Evolutionary conservation across 2,329 filamentous ascomycete genomes (phyloP).

Genomic region (Albophoma yamanashiensis): DNA sequence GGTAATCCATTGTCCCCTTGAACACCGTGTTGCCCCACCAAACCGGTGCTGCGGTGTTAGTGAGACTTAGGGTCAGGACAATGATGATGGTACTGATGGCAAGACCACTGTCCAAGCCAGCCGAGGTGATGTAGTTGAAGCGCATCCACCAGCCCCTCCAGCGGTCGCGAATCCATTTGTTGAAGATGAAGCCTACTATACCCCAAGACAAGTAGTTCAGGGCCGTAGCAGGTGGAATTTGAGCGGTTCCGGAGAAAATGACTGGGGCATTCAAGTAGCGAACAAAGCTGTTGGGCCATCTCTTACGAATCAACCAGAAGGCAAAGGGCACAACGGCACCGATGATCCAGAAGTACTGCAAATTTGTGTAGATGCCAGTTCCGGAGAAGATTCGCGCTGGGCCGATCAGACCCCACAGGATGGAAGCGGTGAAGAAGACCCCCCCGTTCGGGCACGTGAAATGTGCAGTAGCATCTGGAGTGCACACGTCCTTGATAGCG

Average conservation of each 20-base stretch:
- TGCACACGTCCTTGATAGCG: constrained; percentile 24
- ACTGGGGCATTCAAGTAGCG: constrained; percentile 45
- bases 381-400: constrained; percentile 24
- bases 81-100: constrained; percentile 30
- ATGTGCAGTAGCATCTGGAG: constrained; percentile 19
- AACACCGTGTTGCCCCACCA: constrained; percentile 33
- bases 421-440: constrained; percentile 27
- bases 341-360: constrained; percentile 29
- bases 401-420: constrained; percentile 30
- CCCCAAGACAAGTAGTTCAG: constrained; percentile 50
- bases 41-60: constrained; percentile 28
- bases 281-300: constrained; percentile 29
- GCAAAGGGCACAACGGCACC: constrained; percentile 23
- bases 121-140: constrained; percentile 28
- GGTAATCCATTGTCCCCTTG: constrained; percentile 42
- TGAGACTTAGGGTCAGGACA: constrained; percentile 31
- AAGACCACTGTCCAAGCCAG: constrained; percentile 29
- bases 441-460: constrained; percentile 27
- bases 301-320: constrained; percentile 24
- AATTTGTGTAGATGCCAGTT: constrained; percentile 22
- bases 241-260: constrained; percentile 42
- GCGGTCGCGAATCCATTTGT: constrained; percentile 41
- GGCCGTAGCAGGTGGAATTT: constrained; percentile 48
- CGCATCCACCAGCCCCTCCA: constrained; percentile 47
- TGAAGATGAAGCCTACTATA: constrained; percentile 45